Evolutionary conservation across 2,329 filamentous ascomycete species (phyloP).

Genomic region (Elsinoe perseae): DNA sequence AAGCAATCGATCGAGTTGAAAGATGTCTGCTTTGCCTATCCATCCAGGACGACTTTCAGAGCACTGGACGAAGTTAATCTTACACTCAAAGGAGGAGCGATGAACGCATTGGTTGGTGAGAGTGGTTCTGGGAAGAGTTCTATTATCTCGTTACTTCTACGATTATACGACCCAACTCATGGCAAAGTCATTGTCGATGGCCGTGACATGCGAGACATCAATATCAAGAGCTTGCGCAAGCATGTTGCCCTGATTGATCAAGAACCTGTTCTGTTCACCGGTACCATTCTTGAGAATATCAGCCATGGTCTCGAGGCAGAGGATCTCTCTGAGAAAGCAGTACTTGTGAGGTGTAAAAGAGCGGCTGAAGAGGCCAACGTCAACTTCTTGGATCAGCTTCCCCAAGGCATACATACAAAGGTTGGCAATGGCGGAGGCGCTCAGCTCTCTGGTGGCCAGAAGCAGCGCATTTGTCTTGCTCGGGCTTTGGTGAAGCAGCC

Average conservation of each 20-base stretch:
- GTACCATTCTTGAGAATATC: constrained; percentile 40
- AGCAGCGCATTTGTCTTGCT: constrained; percentile 41
- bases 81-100: constrained; percentile 32
- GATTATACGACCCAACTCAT: constrained; percentile 36
- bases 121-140: constrained; percentile 41
- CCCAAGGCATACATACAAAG: constrained; percentile 38
- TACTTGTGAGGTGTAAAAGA: constrained; percentile 24
- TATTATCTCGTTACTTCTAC: constrained; percentile 36
- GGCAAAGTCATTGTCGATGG: constrained; percentile 35
- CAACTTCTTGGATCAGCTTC: constrained; percentile 39
- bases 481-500: constrained; percentile 40
- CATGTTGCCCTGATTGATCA: constrained; percentile 41
- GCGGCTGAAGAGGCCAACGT: constrained; percentile 34
- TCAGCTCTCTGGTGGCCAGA: constrained; percentile 40
- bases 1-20: constrained; percentile 30
- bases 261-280: constrained; percentile 39
- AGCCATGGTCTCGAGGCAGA: constrained; percentile 30
- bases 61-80: constrained; percentile 35
- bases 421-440: constrained; percentile 34
- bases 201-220: constrained; percentile 33
- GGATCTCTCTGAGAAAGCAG: constrained; percentile 22
- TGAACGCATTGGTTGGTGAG: constrained; percentile 40
- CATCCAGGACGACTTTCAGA: constrained; percentile 35
- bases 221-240: constrained; percentile 32
- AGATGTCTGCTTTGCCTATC: constrained; percentile 38